Evolutionary conservation across 1,284 basidiomycete genomes (phyloP).

Genomic region (Takashimella tepidaria): DNA sequence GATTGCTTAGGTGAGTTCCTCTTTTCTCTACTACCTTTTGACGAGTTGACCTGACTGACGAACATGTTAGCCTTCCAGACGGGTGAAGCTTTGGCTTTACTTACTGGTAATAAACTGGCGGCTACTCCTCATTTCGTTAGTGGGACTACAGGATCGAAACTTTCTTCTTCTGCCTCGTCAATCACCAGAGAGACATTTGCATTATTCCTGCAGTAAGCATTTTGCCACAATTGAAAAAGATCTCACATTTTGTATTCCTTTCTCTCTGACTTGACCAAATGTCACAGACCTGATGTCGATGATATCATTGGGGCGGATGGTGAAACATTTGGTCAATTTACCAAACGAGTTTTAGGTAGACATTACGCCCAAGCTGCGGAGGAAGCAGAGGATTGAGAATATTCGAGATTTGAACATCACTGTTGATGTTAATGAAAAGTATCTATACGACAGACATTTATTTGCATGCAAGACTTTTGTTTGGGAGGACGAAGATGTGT

Average conservation of each 20-base stretch:
- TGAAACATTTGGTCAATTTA: slow-evolving; percentile 83
- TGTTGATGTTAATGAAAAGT: too few relatives aligned
- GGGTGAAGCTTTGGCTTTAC: slow-evolving; percentile 81
- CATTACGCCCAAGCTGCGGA: slow-evolving; percentile 57
- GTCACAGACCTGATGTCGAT: slow-evolving; percentile 61
- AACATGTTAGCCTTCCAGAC: slow-evolving; percentile 74
- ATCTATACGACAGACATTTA: too few relatives aligned
- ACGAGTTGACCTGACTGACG: too few relatives aligned
- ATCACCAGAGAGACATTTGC: slow-evolving; percentile 76
- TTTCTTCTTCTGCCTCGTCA: slow-evolving; percentile 23
- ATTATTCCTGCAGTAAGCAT: slow-evolving; percentile 71
- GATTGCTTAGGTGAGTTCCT: slow-evolving; percentile 43
- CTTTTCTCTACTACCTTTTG: neutral
- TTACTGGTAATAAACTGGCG: slow-evolving; percentile 62
- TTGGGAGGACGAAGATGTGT: too few relatives aligned
- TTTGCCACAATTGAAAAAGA: neutral
- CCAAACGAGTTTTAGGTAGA: slow-evolving; percentile 69
- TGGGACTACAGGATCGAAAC: slow-evolving; percentile 44
- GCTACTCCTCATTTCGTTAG: slow-evolving; percentile 90
- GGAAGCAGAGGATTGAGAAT: neutral
- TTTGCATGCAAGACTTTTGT: too few relatives aligned
- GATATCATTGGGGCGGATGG: slow-evolving; percentile 58
- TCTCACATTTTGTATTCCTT: neutral
- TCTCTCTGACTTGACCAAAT: neutral
- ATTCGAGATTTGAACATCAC: too few relatives aligned